Evolutionary conservation across 2,329 filamentous ascomycete genomes (phyloP).

Genomic region (Diaporthe citriasiana): DNA sequence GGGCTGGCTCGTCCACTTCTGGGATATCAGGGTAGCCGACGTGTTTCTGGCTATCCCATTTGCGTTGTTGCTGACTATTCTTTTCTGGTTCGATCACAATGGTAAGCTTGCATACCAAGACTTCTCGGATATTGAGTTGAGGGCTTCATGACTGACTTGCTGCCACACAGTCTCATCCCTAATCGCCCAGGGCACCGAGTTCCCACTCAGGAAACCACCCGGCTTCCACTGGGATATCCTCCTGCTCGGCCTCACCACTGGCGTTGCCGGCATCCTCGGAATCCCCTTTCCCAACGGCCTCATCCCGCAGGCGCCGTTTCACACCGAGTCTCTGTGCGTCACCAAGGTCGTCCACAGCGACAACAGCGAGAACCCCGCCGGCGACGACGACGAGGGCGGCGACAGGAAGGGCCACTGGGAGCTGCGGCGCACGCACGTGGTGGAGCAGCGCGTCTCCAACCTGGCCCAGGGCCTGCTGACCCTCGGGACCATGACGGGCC

Average conservation of each 20-base stretch:
- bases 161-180: constrained; percentile 77
- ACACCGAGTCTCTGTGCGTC: constrained; percentile 84
- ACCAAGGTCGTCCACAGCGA: constrained; percentile 68
- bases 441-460: constrained; percentile 85
- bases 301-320: constrained; percentile 87
- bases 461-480: constrained; percentile 83
- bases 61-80: constrained; percentile 82
- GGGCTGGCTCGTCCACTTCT: constrained; percentile 85
- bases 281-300: constrained; percentile 87
- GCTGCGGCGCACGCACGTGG: constrained; percentile 71
- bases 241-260: constrained; percentile 83
- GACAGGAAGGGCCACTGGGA: constrained; percentile 69
- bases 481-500: constrained; percentile 83
- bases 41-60: constrained; percentile 91
- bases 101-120: constrained; percentile 60
- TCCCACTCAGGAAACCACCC: constrained; percentile 83
- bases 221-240: constrained; percentile 91
- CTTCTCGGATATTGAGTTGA: background rate
- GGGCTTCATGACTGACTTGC: constrained; percentile 32
- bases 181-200: constrained; percentile 87
- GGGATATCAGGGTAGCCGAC: constrained; percentile 79
- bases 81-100: constrained; percentile 94
- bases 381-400: constrained; percentile 65
- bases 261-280: constrained; percentile 80
- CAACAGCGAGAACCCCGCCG: constrained; percentile 59